Base-by-base conservation (phyloP, 2,329 filamentous ascomycete species). In the Diaporthe sp. region DNA sequence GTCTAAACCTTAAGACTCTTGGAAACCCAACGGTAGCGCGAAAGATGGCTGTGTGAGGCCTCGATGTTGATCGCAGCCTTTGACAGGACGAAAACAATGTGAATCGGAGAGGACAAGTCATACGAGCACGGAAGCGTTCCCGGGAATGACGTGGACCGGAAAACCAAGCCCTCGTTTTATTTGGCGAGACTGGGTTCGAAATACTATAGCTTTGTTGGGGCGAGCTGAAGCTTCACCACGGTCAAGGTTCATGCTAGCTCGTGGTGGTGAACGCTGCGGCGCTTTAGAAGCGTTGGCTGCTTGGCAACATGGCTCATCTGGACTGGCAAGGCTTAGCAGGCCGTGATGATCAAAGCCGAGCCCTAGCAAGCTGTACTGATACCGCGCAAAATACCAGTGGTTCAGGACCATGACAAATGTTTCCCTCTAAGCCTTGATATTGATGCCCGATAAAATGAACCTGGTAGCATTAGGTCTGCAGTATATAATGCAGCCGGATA, bases 251-350 rank as follows among this genome's bases (percentile, higher is more conserved):
- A 68, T 68, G 65, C 65, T 68, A 53, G 65, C 31, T 68, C n/a
- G 65, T 15, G 15, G 15, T n/a, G n/a, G 22, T 17, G 31, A 53
- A 8, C n/a, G 65, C 65, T 31, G 46, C 19, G 65, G 22, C 65
- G 46, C 31, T 53, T 53, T 15, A 46, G 39, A 53, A 53, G 22
- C 7, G 39, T 68, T 8, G 46, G 28, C 28, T 25, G 65, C 65
- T 68, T 68, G 65, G 65, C 46, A 53, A 28, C 65, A 68, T 68
- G 65, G 65, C 65, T 68, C 65, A 68, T 68, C 44, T 19, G 34
- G 46, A 17, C 65, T 39, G 46, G 25, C 65, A 53, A 68, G 65
- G 46, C 65, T 68, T 68, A 68, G 65, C 65, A 68, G 46, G 46
- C 31, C 3, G 3, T 8, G 46, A 68, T 68, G 65, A 68, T 68